Evolutionary conservation across 495 filamentous ascomycete genomes (phyloP).

Genomic region (Podospora anserina): DNA sequence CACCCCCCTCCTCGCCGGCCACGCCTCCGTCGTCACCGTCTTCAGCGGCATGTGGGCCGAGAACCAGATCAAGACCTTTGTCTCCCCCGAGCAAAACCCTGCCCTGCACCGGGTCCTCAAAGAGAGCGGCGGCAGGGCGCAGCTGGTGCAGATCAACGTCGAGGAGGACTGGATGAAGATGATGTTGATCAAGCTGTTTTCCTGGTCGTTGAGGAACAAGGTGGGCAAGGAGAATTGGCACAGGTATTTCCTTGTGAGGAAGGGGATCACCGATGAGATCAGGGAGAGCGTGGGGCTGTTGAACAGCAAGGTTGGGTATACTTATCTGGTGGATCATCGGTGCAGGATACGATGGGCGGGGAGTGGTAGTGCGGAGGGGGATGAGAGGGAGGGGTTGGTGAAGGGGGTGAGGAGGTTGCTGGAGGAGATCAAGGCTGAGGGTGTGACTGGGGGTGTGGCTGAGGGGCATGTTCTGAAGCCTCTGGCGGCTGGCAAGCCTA

Average conservation of each 20-base stretch:
- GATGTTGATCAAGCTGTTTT: slow-evolving; percentile 67
- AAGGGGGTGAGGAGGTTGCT: slow-evolving; percentile 65
- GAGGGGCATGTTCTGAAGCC: slow-evolving; percentile 19
- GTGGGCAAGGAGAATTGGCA: slow-evolving; percentile 60
- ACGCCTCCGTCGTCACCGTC: slow-evolving; percentile 72
- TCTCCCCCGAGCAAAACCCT: slow-evolving; percentile 60
- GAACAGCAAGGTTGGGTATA: slow-evolving; percentile 90
- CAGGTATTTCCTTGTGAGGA: slow-evolving; percentile 79
- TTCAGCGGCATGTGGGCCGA: slow-evolving; percentile 84
- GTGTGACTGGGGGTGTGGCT: slow-evolving; percentile 20
- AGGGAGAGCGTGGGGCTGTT: slow-evolving; percentile 74
- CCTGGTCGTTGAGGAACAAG: slow-evolving; percentile 54
- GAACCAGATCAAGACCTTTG: slow-evolving; percentile 71
- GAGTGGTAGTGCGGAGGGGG: slow-evolving; percentile 67
- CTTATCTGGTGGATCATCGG: slow-evolving; percentile 82
- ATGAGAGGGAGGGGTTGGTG: slow-evolving; percentile 69
- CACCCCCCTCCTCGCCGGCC: slow-evolving; percentile 65
- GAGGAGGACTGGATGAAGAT: slow-evolving; percentile 79
- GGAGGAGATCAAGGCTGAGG: slow-evolving; percentile 50
- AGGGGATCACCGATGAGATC: slow-evolving; percentile 69
- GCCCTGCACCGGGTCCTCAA: slow-evolving; percentile 54
- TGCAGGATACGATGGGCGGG: slow-evolving; percentile 95
- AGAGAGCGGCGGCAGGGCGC: slow-evolving; percentile 49
- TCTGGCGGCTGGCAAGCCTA: slow-evolving; percentile 1
- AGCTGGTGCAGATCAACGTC: slow-evolving; percentile 80